These are phyloP conservation scores for Theobroma cacao DNA, from an alignment of 345 rosid genomes.

Conservation along the genomic window DNA sequence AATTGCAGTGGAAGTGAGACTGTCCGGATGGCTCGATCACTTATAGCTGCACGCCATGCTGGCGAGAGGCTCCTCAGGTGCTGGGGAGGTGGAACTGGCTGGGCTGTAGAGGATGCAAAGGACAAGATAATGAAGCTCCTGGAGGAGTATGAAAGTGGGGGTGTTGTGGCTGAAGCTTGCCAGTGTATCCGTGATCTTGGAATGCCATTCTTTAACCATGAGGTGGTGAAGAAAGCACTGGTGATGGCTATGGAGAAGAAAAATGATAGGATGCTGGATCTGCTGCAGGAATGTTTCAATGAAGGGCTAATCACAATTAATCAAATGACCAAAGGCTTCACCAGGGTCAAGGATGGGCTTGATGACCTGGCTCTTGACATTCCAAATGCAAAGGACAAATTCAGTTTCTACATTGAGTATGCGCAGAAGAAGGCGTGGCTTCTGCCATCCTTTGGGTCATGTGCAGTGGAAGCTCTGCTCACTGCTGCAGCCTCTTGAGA, in stretches of 20 bases:
- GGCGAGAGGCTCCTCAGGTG: conserved; percentile 97
- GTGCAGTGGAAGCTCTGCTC: conserved; percentile 21
- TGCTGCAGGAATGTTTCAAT: conserved; percentile 76
- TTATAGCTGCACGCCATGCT: conserved; percentile 89
- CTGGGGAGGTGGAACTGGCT: conserved; percentile 99
- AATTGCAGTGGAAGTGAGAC: conserved; percentile 88
- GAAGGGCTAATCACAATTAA: conserved; percentile 92
- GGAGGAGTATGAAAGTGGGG: conserved; percentile 90
- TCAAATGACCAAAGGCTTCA: conserved; percentile 93
- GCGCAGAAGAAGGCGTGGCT: conserved; percentile 91
- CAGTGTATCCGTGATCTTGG: conserved; percentile 95
- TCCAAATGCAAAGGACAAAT: conserved; percentile 89
- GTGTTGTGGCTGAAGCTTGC: conserved; percentile 91
- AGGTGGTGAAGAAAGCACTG: conserved; percentile 97
- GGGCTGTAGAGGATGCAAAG: conserved; percentile 99
- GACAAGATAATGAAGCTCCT: conserved; percentile 94
- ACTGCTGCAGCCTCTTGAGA: conserved; percentile 39
- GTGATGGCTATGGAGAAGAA: conserved; percentile 99
- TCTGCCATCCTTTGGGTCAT: conserved; percentile 44
- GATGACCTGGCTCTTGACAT: conserved; percentile 97
- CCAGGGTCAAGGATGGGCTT: conserved; percentile 79
- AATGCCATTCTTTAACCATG: conserved; percentile 98
- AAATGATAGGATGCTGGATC: conserved; percentile 80
- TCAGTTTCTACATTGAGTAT: conserved; percentile 52
- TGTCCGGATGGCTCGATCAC: conserved; percentile 68